Base-by-base conservation (phyloP, 371 early-diverging fungal genomes). In the Syncephalastrum contaminatum region DNA sequence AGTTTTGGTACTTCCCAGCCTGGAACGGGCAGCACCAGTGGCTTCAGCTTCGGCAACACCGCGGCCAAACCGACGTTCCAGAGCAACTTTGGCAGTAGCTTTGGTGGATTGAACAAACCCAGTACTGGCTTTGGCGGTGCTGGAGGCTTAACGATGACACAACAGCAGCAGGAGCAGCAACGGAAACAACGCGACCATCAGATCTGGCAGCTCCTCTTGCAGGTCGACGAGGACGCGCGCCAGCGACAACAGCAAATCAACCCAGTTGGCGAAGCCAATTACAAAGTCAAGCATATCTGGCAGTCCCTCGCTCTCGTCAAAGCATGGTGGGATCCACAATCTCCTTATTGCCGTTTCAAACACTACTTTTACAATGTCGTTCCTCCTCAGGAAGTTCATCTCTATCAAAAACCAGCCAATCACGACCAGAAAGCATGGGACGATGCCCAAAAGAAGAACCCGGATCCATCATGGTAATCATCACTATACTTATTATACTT, bases 321-420 rank as follows among this genome's bases (percentile, higher is more conserved):
- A 60, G 75, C 84, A 24, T 75, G 80, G 60, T 95, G 94, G 93
- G 87, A 94, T 55, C 88, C 92, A 1, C 61, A 77, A 21, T 88
- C 85, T 48, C 89, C 94, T 4, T 67, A 77, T 53, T 95, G 93
- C 59, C 85, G 87, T 25, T 94, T 95, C 70, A 88, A 85, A 62
- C 86, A 92, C 60, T 95, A 92, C 64, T 96, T 96, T 56, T 96
- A 96, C 72, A 96, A 95, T 60, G 77, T 89, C 56, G 93, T 91
- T 0, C 82, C 89, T 59, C 87, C 94, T 1, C 77, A 77, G 10
- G 90, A 94, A 72, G 88, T 87, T 3, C 82, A 79, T 39, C 64
- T 83, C 40, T 96, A 96, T 60, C 83, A 77, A 49, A 85, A 82
- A 52, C 90, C 90, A 4, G 82, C 83, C 7, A 80, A 84, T 54